Evolutionary conservation across 345 rosid species (phyloP), one percentile per base, ranked within the genome.

Genomic region (Boechera divaricarpa): DNA sequence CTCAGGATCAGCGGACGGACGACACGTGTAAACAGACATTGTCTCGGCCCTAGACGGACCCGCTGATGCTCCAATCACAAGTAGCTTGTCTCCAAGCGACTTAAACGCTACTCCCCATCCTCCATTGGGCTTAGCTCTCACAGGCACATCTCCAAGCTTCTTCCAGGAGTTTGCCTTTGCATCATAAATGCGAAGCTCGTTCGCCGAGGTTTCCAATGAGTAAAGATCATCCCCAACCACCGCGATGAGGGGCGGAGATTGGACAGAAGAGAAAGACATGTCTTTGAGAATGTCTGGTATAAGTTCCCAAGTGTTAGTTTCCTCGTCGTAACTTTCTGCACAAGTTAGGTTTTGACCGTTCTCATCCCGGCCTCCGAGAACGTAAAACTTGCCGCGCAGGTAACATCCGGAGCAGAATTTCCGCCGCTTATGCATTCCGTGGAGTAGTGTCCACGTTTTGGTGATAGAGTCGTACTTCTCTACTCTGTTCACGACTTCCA

Each of bases 21-120:
- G 63, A 86, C 94, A 89, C 2, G 91, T 94, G 87, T 87, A 87
- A 32, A 91, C 89, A 0, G 88, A 82, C 97, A 91, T 87, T 18
- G 83, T 84, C 31, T 83, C 82, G 1, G 81, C 71, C 5, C 86
- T 66, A 38, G 72, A 63, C 0, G 85, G 76, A 55, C 76, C 79
- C 0, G 63, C 51, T 0, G 96, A 85, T 57, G 85, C 87, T 45
- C 97, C 98, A 7, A 94, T 91, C 69, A 91, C 93, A 5, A 94
- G 89, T 69, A 94, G 81, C 76, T 89, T 88, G 7, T 89, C 78
- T 8, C 96, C 98, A 21, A 94, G 84, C 4, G 97, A 90, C 86
- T 89, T 94, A 84, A 94, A 94, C 5, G 98, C 98, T 7, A 94
- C 88, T 0, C 97, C 98, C 98, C 98, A 91, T 53, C 98, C 98